Conservation (phyloP, 768 basidiomycete species). For the Boletus tylopilopsis region DNA sequence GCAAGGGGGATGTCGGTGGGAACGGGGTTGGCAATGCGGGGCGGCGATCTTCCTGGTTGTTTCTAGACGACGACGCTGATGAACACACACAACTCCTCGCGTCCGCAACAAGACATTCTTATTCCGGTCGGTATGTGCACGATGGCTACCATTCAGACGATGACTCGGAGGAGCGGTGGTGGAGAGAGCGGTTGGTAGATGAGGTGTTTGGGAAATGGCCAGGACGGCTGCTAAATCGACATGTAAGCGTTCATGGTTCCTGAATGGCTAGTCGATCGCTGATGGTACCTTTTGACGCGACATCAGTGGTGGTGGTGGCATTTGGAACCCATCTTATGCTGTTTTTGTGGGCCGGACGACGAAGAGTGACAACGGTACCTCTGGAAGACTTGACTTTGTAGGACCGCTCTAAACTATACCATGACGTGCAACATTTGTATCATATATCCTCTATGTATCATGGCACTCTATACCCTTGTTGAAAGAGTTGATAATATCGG, state of each 20-base stretch:
- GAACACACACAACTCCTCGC: slow-evolving; percentile 42
- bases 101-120: slow-evolving; percentile 18
- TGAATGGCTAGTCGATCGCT: neutral
- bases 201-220: slow-evolving; percentile 66
- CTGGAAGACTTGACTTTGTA: neutral
- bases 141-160: slow-evolving; percentile 13
- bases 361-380: slow-evolving; percentile 33
- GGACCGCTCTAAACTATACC: neutral
- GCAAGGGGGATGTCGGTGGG: neutral
- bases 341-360: slow-evolving; percentile 55
- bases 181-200: slow-evolving; percentile 45
- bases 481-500: neutral
- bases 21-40: neutral
- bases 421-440: slow-evolving; percentile 10
- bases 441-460: slow-evolving; percentile 8
- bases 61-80: slow-evolving; percentile 15
- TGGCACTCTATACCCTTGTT: slow-evolving; percentile 1
- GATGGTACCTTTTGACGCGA: neutral
- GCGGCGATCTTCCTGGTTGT: neutral
- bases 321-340: slow-evolving; percentile 59
- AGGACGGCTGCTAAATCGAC: slow-evolving; percentile 58
- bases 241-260: slow-evolving; percentile 41
- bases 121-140: slow-evolving; percentile 20
- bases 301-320: slow-evolving; percentile 86
- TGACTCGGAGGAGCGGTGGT: slow-evolving; percentile 32